Conservation (phyloP, 1,284 basidiomycete species). For the Pisolithus thermaeus region DNA sequence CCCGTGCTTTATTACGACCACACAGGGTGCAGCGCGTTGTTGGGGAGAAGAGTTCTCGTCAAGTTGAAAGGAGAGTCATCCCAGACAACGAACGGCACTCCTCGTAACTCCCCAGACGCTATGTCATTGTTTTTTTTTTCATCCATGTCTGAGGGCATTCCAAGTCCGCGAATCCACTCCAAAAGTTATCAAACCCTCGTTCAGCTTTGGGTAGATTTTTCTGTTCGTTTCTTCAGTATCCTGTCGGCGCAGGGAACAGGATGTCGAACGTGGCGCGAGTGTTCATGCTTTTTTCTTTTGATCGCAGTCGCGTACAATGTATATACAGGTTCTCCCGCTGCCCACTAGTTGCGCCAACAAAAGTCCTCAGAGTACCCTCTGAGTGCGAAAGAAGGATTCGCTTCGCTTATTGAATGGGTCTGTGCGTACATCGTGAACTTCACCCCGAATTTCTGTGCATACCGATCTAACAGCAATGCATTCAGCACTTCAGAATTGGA, state of each 20-base stretch:
- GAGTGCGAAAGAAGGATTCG: conserved; percentile 82
- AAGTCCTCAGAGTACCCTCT: conserved; percentile 92
- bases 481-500: conserved; percentile 76
- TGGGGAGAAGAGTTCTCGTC: conserved; percentile 62
- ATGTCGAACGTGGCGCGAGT: conserved; percentile 82
- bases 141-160: conserved; percentile 8
- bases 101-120: conserved; percentile 13
- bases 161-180: conserved; percentile 91
- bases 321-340: conserved; percentile 75
- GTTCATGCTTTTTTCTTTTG: too few species aligned
- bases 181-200: conserved; percentile 99
- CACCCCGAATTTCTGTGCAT: conserved; percentile 4
- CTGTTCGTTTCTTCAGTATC: conserved; percentile 93
- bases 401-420: conserved; percentile 82
- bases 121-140: conserved; percentile 13
- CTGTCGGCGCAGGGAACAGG: conserved; percentile 93
- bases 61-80: conserved; percentile 36
- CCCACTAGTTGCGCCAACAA: conserved; percentile 92
- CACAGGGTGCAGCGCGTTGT: conserved; percentile 60
- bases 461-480: not conserved
- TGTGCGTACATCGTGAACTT: conserved; percentile 53
- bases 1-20: not conserved
- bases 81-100: not conserved
- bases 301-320: too few species aligned
- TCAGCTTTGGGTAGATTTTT: conserved; percentile 96